These are phyloP conservation scores for Massariosphaeria phaeospora DNA, from an alignment of 495 filamentous ascomycete species.

Conservation along the genomic window DNA sequence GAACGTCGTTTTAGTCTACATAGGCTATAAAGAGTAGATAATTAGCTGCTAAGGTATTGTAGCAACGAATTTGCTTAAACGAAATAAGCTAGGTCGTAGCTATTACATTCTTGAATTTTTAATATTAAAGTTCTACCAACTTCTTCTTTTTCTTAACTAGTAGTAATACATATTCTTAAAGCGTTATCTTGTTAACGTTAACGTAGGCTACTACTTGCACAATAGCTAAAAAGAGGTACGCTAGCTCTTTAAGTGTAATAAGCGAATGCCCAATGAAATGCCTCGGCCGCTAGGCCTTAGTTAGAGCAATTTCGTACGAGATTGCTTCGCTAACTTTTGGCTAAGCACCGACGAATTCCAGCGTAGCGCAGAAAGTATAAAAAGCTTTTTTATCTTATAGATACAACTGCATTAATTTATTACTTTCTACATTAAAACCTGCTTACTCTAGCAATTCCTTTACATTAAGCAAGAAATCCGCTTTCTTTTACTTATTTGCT, in stretches of 20 bases:
- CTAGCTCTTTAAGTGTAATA: constrained; percentile 19
- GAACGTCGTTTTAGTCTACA: constrained; percentile 36
- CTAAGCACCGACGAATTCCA: too few relatives aligned
- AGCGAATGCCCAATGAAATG: too few relatives aligned
- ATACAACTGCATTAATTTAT: too few relatives aligned
- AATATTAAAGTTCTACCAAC: background rate
- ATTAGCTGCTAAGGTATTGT: constrained; percentile 26
- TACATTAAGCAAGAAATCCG: constrained; percentile 20
- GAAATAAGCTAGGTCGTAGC: constrained; percentile 32
- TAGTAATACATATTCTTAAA: constrained; percentile 25
- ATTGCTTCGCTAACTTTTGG: too few relatives aligned
- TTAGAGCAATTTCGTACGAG: too few relatives aligned
- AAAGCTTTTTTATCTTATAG: too few relatives aligned
- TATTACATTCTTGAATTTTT: constrained; percentile 17
- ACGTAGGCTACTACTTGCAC: constrained; percentile 36
- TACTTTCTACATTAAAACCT: too few relatives aligned
- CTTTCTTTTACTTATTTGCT: constrained; percentile 22
- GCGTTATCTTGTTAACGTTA: constrained; percentile 22
- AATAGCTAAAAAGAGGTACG: constrained; percentile 35
- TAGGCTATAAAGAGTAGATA: constrained; percentile 31
- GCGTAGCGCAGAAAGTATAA: too few relatives aligned
- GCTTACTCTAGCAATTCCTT: too few relatives aligned
- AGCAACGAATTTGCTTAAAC: constrained; percentile 26
- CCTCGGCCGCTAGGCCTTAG: too few relatives aligned
- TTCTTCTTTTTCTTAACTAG: constrained; percentile 15